Conservation (phyloP, 345 rosid species). For the Pistacia atlantica region DNA sequence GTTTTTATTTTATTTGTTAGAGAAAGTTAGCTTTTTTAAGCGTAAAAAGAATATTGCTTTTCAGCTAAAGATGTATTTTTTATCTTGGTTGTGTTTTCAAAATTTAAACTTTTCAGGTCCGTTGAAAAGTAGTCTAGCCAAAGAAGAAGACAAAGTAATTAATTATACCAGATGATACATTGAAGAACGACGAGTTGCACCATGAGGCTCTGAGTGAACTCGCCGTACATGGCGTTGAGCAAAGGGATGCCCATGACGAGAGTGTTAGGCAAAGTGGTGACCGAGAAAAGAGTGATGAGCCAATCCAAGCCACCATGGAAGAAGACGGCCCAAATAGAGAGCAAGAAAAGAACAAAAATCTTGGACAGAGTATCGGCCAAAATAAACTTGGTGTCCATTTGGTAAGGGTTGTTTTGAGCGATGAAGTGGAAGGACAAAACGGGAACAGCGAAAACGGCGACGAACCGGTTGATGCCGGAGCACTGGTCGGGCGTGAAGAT, state of each 20-base stretch:
- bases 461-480: conserved; percentile 56
- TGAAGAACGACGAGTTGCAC: conserved; percentile 58
- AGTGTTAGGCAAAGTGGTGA: conserved; percentile 54
- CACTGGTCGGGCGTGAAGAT: conserved; percentile 53
- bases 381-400: conserved; percentile 52
- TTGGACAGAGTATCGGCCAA: conserved; percentile 50
- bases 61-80: not conserved
- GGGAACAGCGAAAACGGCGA: conserved; percentile 54
- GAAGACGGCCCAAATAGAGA: conserved; percentile 32
- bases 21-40: not conserved
- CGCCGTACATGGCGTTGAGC: conserved; percentile 57
- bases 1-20: not conserved
- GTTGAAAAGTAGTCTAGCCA: not conserved
- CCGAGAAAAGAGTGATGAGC: conserved; percentile 56
- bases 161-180: conserved; percentile 46
- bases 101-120: conserved; percentile 15
- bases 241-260: conserved; percentile 66
- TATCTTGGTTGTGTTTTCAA: not conserved
- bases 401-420: conserved; percentile 48
- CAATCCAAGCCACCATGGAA: conserved; percentile 44
- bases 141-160: not conserved
- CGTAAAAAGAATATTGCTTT: not conserved
- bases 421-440: conserved; percentile 57
- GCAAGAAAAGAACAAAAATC: conserved; percentile 32
- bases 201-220: conserved; percentile 52